Evolutionary conservation across 2,329 filamentous ascomycete species (phyloP).

Genomic region (Pseudonectria foliicola): DNA sequence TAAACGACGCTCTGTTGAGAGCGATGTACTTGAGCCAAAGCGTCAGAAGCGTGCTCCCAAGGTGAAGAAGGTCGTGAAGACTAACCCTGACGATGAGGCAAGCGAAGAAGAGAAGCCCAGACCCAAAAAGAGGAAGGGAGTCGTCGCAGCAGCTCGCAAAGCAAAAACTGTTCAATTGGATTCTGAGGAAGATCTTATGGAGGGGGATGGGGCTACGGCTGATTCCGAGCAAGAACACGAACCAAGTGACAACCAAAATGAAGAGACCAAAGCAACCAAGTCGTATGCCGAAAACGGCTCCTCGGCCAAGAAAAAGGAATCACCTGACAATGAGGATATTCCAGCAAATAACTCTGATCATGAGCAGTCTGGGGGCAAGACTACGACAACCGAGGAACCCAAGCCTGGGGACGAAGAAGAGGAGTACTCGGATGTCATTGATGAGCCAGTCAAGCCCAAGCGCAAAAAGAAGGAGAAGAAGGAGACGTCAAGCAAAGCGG

Average conservation of each 20-base stretch:
- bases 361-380: constrained; percentile 3
- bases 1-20: constrained; percentile 30
- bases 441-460: constrained; percentile 58
- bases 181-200: constrained; percentile 15
- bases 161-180: constrained; percentile 21
- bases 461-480: constrained; percentile 44
- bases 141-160: constrained; percentile 5
- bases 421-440: constrained; percentile 53
- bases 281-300: not conserved
- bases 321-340: constrained; percentile 3
- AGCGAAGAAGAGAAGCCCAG: constrained; percentile 19
- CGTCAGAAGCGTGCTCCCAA: constrained; percentile 31
- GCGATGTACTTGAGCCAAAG: constrained; percentile 29
- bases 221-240: constrained; percentile 7
- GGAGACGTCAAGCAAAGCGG: constrained; percentile 17
- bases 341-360: constrained; percentile 11
- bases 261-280: constrained; percentile 2
- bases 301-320: constrained; percentile 2
- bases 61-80: constrained; percentile 25
- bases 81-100: constrained; percentile 19
- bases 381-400: constrained; percentile 10
- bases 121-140: constrained; percentile 12
- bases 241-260: constrained; percentile 1
- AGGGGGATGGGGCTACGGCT: constrained; percentile 9
- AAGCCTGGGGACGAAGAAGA: constrained; percentile 27